A percentile compares a stretch with the other conserved stretches of the same genome.
Evolutionary conservation across 2,329 filamentous ascomycete species (phyloP).

Genomic region (Stemphylium vesicarium): DNA sequence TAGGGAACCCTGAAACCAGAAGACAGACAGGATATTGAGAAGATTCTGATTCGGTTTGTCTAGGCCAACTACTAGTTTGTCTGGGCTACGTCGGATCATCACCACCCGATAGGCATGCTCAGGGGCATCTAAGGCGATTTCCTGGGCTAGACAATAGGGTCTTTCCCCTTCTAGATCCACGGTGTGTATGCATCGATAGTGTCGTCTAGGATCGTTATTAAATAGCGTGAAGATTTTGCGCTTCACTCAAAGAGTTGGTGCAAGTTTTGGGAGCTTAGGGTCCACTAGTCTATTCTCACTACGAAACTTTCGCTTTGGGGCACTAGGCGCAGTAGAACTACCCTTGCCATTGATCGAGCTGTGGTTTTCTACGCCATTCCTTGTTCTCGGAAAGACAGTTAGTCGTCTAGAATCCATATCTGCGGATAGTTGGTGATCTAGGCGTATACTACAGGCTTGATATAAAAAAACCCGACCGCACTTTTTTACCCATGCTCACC

Average conservation of each 20-base stretch:
- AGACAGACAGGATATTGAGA: conserved; percentile 20
- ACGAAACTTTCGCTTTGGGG: conserved; percentile 4
- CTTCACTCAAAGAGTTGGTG: neutral
- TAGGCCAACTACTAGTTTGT: conserved; percentile 9
- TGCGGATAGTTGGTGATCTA: neutral
- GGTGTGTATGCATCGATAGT: conserved; percentile 16
- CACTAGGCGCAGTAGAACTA: neutral
- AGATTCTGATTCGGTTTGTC: conserved; percentile 12
- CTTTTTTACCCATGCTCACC: neutral
- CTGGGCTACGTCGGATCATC: conserved; percentile 12
- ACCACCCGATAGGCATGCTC: conserved; percentile 9
- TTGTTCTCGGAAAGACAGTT: conserved; percentile 17
- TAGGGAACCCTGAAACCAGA: conserved; percentile 11
- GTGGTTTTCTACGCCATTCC: neutral
- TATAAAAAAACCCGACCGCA: neutral
- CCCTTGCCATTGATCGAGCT: neutral
- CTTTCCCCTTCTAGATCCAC: conserved; percentile 15
- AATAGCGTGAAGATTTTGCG: conserved; percentile 11
- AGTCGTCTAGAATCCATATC: conserved; percentile 12
- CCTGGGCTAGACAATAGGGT: conserved; percentile 13
- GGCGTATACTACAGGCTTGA: neutral
- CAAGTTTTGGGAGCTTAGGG: neutral
- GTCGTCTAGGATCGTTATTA: neutral
- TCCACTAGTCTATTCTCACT: neutral
- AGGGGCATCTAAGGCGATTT: neutral